A percentile compares a stretch with the other conserved stretches of the same genome.
Evolutionary conservation across 345 rosid genomes (phyloP).

Genomic region (Citrus mangshanensis): DNA sequence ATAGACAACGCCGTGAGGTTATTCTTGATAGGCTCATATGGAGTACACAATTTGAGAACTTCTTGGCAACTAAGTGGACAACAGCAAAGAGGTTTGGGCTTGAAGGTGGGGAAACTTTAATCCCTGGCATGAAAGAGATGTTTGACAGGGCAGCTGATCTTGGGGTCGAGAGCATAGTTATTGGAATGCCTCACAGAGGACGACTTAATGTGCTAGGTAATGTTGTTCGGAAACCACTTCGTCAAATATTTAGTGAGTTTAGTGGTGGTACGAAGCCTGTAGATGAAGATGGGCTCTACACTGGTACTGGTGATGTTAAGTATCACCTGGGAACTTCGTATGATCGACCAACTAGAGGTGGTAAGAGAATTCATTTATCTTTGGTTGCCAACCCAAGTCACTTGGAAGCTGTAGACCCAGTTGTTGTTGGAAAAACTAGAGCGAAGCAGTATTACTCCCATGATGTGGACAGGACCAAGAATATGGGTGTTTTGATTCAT

Average conservation of each 20-base stretch:
- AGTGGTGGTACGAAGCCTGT: conserved; percentile 80
- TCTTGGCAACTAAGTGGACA: conserved; percentile 85
- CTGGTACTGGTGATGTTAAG: conserved; percentile 84
- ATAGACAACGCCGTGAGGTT: conserved; percentile 61
- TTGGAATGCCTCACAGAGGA: conserved; percentile 84
- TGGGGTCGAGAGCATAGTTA: conserved; percentile 80
- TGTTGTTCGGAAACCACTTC: conserved; percentile 75
- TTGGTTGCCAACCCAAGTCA: conserved; percentile 90
- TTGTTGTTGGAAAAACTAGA: conserved; percentile 80
- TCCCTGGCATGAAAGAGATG: conserved; percentile 92
- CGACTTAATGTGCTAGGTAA: conserved; percentile 76
- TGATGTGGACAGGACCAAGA: conserved; percentile 60
- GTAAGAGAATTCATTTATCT: conserved; percentile 78
- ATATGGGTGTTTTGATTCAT: conserved; percentile 74
- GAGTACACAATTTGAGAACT: conserved; percentile 86
- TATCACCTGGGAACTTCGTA: conserved; percentile 86
- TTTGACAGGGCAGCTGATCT: conserved; percentile 77
- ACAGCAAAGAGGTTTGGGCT: conserved; percentile 84
- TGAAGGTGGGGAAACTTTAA: conserved; percentile 85
- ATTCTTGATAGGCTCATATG: conserved; percentile 80
- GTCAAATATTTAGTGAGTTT: conserved; percentile 79
- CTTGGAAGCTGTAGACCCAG: conserved; percentile 87
- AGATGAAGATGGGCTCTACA: conserved; percentile 79
- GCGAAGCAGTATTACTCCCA: conserved; percentile 78
- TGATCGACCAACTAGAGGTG: conserved; percentile 88